A percentile compares a stretch with the other conserved stretches of the same genome.
phyloP scores from a whole-genome alignment of 495 filamentous ascomycete genomes.

The Penicillium malachiteum region DNA sequence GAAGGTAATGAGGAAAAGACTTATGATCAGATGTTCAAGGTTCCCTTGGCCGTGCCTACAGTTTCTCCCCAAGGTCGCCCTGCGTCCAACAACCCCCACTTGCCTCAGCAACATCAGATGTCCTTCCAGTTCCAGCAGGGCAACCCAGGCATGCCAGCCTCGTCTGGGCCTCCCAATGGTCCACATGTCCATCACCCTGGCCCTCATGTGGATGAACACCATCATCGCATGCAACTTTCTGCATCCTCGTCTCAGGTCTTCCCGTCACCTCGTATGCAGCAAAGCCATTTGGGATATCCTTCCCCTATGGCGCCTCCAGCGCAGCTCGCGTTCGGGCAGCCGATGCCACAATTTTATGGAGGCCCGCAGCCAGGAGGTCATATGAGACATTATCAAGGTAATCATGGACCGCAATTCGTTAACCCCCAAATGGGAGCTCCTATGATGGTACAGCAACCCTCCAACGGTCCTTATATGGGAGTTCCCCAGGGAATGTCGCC shows the following conservation, averaged over 20 bases:
- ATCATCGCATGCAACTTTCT: conserved; percentile 80
- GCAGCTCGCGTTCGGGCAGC: conserved; percentile 71
- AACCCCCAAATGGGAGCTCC: conserved; percentile 68
- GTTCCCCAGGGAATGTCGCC: conserved; percentile 56
- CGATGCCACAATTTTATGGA: conserved; percentile 68
- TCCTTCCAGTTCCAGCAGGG: conserved; percentile 62
- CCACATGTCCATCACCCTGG: conserved; percentile 67
- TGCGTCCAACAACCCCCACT: conserved; percentile 53
- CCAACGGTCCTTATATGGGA: conserved; percentile 54
- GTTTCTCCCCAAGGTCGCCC: conserved; percentile 67
- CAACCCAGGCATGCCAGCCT: conserved; percentile 35
- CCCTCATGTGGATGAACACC: conserved; percentile 69
- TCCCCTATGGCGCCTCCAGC: conserved; percentile 66
- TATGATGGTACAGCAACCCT: conserved; percentile 80
- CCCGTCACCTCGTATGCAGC: conserved; percentile 75
- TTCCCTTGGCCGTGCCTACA: conserved; percentile 48
- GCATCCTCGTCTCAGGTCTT: conserved; percentile 74
- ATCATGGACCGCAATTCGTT: conserved; percentile 61
- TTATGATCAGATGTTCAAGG: conserved; percentile 76
- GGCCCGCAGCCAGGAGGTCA: conserved; percentile 28
- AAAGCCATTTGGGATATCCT: conserved; percentile 66
- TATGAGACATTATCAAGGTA: conserved; percentile 50
- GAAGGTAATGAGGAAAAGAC: conserved; percentile 64
- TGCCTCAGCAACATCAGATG: conserved; percentile 77
- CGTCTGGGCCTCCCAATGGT: conserved; percentile 59